phyloP scores from a whole-genome alignment of 2,329 filamentous ascomycete genomes.

The Phyllosticta citrichinensis region DNA sequence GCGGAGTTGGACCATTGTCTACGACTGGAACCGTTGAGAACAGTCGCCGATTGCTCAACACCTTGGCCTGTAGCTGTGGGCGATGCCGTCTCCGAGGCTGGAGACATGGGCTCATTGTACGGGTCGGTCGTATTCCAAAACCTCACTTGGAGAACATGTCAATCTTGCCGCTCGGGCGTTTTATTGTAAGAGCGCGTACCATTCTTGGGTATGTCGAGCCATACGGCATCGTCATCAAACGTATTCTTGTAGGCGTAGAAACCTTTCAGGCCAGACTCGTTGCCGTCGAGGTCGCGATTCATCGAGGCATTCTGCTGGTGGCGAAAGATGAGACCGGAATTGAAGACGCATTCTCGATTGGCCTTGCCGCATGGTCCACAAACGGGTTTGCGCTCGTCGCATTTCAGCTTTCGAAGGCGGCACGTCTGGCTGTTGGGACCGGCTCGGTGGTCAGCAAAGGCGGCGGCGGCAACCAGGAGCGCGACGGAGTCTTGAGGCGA shows the following conservation, averaged over 20 bases:
- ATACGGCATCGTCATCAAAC: conserved; percentile 50
- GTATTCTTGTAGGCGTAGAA: conserved; percentile 60
- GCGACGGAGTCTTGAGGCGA: not conserved
- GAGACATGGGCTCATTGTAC: conserved; percentile 40
- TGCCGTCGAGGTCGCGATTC: conserved; percentile 41
- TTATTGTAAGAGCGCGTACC: conserved; percentile 27
- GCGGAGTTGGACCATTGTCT: conserved; percentile 10
- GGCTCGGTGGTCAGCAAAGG: conserved; percentile 4
- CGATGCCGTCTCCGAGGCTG: conserved; percentile 12
- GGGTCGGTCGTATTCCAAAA: conserved; percentile 55
- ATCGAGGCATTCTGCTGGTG: conserved; percentile 62
- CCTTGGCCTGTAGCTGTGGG: not conserved
- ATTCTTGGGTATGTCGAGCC: conserved; percentile 52
- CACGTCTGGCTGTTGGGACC: conserved; percentile 35
- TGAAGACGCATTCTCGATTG: conserved; percentile 49
- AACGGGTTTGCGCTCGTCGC: conserved; percentile 51
- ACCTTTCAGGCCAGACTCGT: conserved; percentile 42
- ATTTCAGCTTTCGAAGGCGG: conserved; percentile 54
- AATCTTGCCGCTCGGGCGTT: conserved; percentile 11
- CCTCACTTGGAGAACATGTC: conserved; percentile 35
- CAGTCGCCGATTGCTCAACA: not conserved
- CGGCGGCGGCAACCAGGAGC: conserved; percentile 7
- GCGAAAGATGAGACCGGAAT: conserved; percentile 54
- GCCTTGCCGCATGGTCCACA: conserved; percentile 54
- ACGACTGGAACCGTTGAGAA: not conserved